Base-by-base conservation (phyloP, 2,329 filamentous ascomycete species). In the Thermoascus crustaceus region DNA sequence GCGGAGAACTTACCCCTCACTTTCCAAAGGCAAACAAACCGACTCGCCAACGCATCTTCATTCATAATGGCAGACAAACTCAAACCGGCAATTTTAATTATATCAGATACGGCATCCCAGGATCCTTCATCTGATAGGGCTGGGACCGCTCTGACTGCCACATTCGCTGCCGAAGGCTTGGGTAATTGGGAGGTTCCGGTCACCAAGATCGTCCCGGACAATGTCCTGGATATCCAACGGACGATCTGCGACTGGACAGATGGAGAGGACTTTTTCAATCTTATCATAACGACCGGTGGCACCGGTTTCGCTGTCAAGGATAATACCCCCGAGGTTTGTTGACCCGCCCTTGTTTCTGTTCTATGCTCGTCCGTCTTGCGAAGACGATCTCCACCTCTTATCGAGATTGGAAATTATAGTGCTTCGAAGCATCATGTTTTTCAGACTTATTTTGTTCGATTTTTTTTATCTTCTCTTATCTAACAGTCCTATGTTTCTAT, bases 301-400 rank as follows among this genome's bases (percentile, higher is more conserved):
- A 98, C 91, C 1, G 91, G 91, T 0, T 98, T 98, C 60, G 82
- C 91, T 5, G 69, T 78, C 7, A 76, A 81, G 37, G 91, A 98
- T 65, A 70, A 75, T 26, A 98, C 91, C 0, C 91, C 91, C 2
- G 91, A 96, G 73, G 85, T 88, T 58, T 45, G 63, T 57, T 30
- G 37, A 19, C 8, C 3, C 35, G 19, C 30, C 11, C 17, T 31
- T 35, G 5, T 30, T 44, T 39, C 39, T 43, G 27, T 38, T 41
- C 29, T 38, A 29, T 10, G n/a, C n/a, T n/a, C n/a, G n/a, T n/a
- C n/a, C n/a, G n/a, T n/a, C n/a, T n/a, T n/a, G n/a, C n/a, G n/a
- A n/a, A n/a, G n/a, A n/a, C n/a, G n/a, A n/a, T n/a, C n/a, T n/a
- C n/a, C n/a, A n/a, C n/a, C n/a, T n/a, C n/a, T n/a, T n/a, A n/a